These are phyloP conservation scores for Penicillium crustosum DNA, from an alignment of 2,329 filamentous ascomycete species.

Conservation along the genomic window DNA sequence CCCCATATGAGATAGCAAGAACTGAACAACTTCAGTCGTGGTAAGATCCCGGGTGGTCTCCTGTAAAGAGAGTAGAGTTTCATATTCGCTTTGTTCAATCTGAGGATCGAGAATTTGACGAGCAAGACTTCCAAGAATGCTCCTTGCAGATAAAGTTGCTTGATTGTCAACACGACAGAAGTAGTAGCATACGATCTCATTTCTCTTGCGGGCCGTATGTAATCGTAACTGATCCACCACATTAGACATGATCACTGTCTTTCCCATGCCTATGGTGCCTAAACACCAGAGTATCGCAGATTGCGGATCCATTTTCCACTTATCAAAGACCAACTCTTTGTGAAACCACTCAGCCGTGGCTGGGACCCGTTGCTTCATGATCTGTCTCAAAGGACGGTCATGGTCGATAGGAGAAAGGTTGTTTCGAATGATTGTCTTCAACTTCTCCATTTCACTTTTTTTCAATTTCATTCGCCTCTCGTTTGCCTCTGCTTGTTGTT, in stretches of 20 bases:
- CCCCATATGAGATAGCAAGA: not conserved
- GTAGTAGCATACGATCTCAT: conserved; percentile 17
- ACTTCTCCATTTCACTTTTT: not conserved
- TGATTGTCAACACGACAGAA: conserved; percentile 14
- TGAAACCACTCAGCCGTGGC: not conserved
- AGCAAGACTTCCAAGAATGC: conserved; percentile 21
- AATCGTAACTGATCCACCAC: conserved; percentile 14
- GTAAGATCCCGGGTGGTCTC: not conserved
- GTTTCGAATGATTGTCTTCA: not conserved
- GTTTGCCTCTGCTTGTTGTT: not conserved
- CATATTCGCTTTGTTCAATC: not conserved
- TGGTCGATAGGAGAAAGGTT: not conserved
- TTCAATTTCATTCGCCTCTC: not conserved
- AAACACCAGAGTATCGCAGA: not conserved
- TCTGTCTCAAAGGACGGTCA: not conserved
- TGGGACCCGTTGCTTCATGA: not conserved
- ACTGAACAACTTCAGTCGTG: not conserved
- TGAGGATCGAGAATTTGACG: conserved; percentile 17
- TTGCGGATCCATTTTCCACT: not conserved
- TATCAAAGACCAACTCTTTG: not conserved
- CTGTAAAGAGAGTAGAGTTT: not conserved
- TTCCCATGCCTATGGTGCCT: conserved; percentile 11
- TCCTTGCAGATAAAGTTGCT: conserved; percentile 16
- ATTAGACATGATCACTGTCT: conserved; percentile 23
- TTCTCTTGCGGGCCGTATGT: conserved; percentile 2